phyloP scores from a whole-genome alignment of 768 basidiomycete genomes.

The Pleurotus cornucopiae region DNA sequence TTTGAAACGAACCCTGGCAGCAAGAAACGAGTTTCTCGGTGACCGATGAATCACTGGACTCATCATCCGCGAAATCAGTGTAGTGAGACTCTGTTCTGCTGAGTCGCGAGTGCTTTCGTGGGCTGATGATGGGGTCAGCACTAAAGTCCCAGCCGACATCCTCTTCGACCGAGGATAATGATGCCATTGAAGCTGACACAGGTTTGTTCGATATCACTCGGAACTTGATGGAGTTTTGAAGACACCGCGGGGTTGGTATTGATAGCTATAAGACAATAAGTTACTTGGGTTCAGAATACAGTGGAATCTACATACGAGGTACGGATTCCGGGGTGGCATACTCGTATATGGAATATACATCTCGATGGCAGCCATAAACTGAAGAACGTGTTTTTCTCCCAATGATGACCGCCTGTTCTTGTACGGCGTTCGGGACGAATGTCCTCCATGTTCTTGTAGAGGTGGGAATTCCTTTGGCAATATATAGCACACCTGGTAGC shows the following conservation, averaged over 20 bases:
- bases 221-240: conserved; percentile 71
- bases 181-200: conserved; percentile 59
- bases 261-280: conserved; percentile 47
- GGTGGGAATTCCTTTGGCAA: conserved; percentile 62
- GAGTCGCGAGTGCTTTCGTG: conserved; percentile 39
- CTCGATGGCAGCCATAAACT: conserved; percentile 81
- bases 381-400: conserved; percentile 53
- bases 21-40: conserved; percentile 53
- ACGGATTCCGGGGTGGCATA: conserved; percentile 70
- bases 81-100: conserved; percentile 54
- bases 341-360: conserved; percentile 69
- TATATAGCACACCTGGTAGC: conserved; percentile 73
- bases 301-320: conserved; percentile 43
- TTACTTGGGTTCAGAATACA: neutral
- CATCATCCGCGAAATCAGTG: conserved; percentile 75
- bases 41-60: conserved; percentile 68
- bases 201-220: conserved; percentile 65
- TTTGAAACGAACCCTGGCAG: conserved; percentile 76
- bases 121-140: conserved; percentile 72
- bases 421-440: conserved; percentile 16
- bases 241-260: conserved; percentile 73
- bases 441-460: conserved; percentile 23
- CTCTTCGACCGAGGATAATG: conserved; percentile 72
- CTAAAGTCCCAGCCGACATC: conserved; percentile 73
- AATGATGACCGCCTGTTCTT: conserved; percentile 50